Percentiles rank a stretch among this genome's conserved stretches.
Evolutionary conservation across 768 basidiomycete genomes (phyloP).

Genomic region (Suillus decipiens): DNA sequence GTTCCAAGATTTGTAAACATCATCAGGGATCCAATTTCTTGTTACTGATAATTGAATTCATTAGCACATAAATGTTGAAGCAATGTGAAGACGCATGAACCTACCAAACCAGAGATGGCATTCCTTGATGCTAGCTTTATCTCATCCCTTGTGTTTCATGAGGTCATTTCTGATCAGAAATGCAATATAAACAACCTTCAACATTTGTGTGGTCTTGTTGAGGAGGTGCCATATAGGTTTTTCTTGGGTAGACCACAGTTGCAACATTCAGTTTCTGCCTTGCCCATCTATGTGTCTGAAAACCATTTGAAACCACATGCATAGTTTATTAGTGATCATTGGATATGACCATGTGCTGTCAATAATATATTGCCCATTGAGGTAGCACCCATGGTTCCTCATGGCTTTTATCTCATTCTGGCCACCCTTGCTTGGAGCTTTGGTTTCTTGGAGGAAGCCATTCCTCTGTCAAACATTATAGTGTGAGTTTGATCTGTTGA

Average conservation of each 20-base stretch:
- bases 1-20: too few relatives aligned
- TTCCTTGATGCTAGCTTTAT: neutral
- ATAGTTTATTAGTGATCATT: neutral
- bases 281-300: neutral
- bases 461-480: neutral
- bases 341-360: neutral
- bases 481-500: neutral
- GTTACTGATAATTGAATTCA: too few relatives aligned
- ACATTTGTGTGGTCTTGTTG: too few relatives aligned
- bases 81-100: neutral
- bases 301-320: neutral
- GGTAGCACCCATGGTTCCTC: neutral
- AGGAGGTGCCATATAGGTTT: neutral
- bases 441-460: neutral
- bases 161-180: neutral
- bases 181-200: neutral
- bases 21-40: too few relatives aligned
- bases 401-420: neutral
- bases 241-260: neutral
- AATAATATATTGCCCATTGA: neutral
- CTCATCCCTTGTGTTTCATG: neutral
- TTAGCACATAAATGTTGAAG: neutral
- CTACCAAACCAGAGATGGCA: neutral
- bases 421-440: neutral
- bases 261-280: too few relatives aligned